Percentiles rank a stretch among this genome's conserved stretches.
These are phyloP conservation scores for Delphinella strobiligena DNA, from an alignment of 2,329 filamentous ascomycete species.

Conservation along the genomic window DNA sequence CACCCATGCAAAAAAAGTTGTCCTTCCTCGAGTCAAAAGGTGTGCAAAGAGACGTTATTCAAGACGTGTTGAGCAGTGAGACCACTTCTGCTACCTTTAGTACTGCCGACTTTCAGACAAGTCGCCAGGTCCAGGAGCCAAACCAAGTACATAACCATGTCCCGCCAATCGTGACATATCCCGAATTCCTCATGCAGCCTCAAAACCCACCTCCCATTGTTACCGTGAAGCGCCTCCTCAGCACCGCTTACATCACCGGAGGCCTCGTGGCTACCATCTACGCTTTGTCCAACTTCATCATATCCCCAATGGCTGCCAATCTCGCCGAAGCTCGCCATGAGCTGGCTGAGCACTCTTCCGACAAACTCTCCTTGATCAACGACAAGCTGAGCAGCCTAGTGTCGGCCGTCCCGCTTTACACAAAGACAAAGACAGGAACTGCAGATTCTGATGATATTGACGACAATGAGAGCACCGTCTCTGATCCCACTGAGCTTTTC, in stretches of 20 bases:
- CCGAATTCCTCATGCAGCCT: constrained; percentile 50
- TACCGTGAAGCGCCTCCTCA: constrained; percentile 43
- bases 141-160: constrained; percentile 26
- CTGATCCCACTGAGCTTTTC: constrained; percentile 65
- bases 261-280: constrained; percentile 50
- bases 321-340: constrained; percentile 46
- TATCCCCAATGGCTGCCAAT: constrained; percentile 47
- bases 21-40: constrained; percentile 71
- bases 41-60: not conserved
- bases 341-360: constrained; percentile 38
- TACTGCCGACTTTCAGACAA: constrained; percentile 12
- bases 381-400: constrained; percentile 46
- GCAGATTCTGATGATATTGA: constrained; percentile 31
- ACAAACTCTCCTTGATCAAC: constrained; percentile 44
- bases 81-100: constrained; percentile 8
- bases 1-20: constrained; percentile 58
- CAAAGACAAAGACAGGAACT: constrained; percentile 12
- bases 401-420: constrained; percentile 44
- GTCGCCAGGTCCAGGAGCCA: constrained; percentile 6
- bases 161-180: constrained; percentile 55
- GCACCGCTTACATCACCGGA: constrained; percentile 44
- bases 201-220: constrained; percentile 48
- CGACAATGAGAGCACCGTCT: constrained; percentile 33
- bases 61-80: not conserved
- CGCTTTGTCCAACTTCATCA: constrained; percentile 56